phyloP scores from a whole-genome alignment of 1,284 basidiomycete genomes.

The Cutaneotrichosporon dermatis region DNA sequence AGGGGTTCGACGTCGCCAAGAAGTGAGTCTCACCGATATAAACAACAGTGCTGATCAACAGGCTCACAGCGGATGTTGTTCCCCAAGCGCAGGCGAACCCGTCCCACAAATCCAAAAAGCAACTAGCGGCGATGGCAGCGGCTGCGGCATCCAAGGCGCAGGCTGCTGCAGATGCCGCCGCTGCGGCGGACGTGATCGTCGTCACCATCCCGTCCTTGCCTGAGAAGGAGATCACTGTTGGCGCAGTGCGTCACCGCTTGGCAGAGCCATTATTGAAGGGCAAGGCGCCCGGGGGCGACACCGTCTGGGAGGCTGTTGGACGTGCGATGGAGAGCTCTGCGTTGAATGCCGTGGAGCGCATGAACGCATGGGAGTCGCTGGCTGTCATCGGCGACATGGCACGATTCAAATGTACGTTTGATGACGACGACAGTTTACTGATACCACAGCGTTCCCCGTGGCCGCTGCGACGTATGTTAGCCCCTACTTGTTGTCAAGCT shows the following conservation, averaged over 20 bases:
- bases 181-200: constrained; percentile 31
- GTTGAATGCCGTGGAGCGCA: constrained; percentile 54
- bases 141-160: constrained; percentile 59
- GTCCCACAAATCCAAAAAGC: constrained; percentile 51
- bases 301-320: constrained; percentile 46
- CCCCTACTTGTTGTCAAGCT: constrained; percentile 62
- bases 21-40: constrained; percentile 39
- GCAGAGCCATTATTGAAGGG: constrained; percentile 74
- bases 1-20: constrained; percentile 59
- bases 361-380: constrained; percentile 72
- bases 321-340: constrained; percentile 34
- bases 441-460: constrained; percentile 46
- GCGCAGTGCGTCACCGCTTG: constrained; percentile 81
- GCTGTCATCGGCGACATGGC: constrained; percentile 77
- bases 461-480: constrained; percentile 71
- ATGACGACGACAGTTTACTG: not conserved
- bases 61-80: constrained; percentile 36
- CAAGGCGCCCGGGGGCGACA: constrained; percentile 54
- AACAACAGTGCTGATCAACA: not conserved
- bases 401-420: constrained; percentile 65
- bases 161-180: constrained; percentile 53
- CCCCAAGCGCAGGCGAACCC: constrained; percentile 20
- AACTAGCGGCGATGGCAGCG: constrained; percentile 54
- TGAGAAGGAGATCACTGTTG: constrained; percentile 67
- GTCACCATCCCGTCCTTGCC: constrained; percentile 63